Conservation (phyloP, 2,329 filamentous ascomycete species). For the Exophiala bonariae region DNA sequence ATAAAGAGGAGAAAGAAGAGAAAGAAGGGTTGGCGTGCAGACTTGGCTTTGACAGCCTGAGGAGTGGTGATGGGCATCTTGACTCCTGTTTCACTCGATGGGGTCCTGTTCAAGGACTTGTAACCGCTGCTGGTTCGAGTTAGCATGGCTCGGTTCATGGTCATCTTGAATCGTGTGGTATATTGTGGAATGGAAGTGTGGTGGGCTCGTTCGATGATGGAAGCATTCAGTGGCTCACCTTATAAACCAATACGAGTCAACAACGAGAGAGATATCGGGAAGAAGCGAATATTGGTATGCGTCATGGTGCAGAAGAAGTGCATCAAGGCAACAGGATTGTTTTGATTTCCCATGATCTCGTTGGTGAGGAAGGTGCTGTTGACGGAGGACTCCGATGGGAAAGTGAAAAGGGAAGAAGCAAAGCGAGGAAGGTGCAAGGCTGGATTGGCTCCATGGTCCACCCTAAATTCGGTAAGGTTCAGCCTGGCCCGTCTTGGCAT, state of each 20-base stretch:
- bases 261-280: not conserved
- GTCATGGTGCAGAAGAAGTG: constrained; percentile 18
- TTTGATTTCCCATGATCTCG: constrained; percentile 9
- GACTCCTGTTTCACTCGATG: constrained; percentile 1
- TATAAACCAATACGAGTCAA: constrained; percentile 10
- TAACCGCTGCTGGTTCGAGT: constrained; percentile 20
- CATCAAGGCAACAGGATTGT: constrained; percentile 19
- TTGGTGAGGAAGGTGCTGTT: constrained; percentile 6
- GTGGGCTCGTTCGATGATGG: no score
- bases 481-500: constrained; percentile 9
- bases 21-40: constrained; percentile 8
- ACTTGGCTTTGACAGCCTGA: constrained; percentile 9
- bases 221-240: no score
- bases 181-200: no score
- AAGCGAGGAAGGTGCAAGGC: constrained; percentile 1
- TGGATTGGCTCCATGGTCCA: not conserved
- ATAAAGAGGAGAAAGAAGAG: constrained; percentile 74
- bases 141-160: constrained; percentile 12
- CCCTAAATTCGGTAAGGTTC: constrained; percentile 12
- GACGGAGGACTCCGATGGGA: constrained; percentile 21
- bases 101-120: constrained; percentile 11
- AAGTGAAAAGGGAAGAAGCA: constrained; percentile 1
- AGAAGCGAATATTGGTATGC: not conserved
- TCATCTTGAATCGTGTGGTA: not conserved
- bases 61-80: not conserved